phyloP scores from a whole-genome alignment of 1,139 yeast genomes.

The Schwanniomyces etchellsii region DNA sequence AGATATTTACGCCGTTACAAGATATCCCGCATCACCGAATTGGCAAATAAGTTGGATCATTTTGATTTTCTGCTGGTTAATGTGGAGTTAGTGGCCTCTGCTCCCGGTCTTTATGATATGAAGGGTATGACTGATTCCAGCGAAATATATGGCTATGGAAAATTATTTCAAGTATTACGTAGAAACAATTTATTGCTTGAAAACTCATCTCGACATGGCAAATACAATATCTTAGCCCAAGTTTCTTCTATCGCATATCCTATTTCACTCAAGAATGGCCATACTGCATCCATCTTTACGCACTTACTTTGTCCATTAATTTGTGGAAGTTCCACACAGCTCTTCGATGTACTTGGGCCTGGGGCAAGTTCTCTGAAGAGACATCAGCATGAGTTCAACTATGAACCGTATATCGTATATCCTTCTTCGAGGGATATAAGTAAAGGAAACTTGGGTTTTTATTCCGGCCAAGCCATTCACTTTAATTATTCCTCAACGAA shows the following conservation, averaged over 20 bases:
- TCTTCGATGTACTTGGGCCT: slow-evolving; percentile 18
- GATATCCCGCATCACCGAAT: slow-evolving; percentile 15
- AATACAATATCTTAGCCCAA: slow-evolving; percentile 44
- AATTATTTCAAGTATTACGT: slow-evolving; percentile 36
- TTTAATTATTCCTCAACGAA: slow-evolving; percentile 29
- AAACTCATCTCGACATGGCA: slow-evolving; percentile 8
- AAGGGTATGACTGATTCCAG: slow-evolving; percentile 7
- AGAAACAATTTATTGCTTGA: slow-evolving; percentile 25
- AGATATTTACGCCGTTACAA: slow-evolving; percentile 41
- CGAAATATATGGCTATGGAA: slow-evolving; percentile 46
- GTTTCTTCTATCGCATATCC: slow-evolving; percentile 60
- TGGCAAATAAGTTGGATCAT: slow-evolving; percentile 22
- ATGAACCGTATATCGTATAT: slow-evolving; percentile 44
- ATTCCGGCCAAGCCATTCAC: slow-evolving; percentile 53
- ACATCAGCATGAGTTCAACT: slow-evolving; percentile 24
- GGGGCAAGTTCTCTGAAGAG: slow-evolving; percentile 20
- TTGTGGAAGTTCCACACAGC: slow-evolving; percentile 11
- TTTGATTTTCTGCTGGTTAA: slow-evolving; percentile 42
- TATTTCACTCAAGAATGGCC: slow-evolving; percentile 21
- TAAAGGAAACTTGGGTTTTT: slow-evolving; percentile 36
- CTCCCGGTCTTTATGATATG: slow-evolving; percentile 37
- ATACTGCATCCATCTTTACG: slow-evolving; percentile 45
- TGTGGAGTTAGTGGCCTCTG: slow-evolving; percentile 54
- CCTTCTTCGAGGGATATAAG: slow-evolving; percentile 51
- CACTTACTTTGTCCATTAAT: slow-evolving; percentile 49